These are phyloP conservation scores for Podila minutissima DNA, from an alignment of 192 early-diverging fungal genomes.

Conservation along the genomic window DNA sequence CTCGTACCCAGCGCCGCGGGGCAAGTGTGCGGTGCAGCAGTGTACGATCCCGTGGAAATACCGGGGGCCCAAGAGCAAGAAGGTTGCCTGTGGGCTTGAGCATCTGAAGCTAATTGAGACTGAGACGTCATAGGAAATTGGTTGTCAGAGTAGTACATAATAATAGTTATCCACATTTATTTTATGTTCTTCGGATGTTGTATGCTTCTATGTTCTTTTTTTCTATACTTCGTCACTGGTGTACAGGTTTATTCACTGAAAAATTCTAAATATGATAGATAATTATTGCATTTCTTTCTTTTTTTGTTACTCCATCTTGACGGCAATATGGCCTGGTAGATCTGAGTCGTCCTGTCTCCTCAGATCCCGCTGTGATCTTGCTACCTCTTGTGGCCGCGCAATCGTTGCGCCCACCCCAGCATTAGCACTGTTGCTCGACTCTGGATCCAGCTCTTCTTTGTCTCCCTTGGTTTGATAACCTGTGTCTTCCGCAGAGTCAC, in stretches of 20 bases:
- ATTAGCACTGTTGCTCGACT: background rate
- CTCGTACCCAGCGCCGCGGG: slow-evolving; percentile 57
- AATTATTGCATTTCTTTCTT: no score
- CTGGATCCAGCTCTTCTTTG: background rate
- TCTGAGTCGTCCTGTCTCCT: no score
- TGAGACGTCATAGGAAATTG: slow-evolving; percentile 1
- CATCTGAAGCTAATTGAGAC: slow-evolving; percentile 55
- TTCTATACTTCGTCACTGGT: no score
- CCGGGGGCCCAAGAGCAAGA: slow-evolving; percentile 52
- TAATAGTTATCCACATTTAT: background rate
- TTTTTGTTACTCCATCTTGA: slow-evolving; percentile 36
- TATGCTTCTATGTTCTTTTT: no score
- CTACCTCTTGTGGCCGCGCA: background rate
- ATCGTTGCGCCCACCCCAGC: background rate
- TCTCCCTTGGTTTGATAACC: background rate
- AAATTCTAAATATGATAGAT: no score
- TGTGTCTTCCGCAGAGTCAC: background rate
- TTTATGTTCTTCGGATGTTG: no score
- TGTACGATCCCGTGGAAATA: slow-evolving; percentile 67
- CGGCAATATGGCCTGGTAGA: slow-evolving; percentile 4
- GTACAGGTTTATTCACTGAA: no score
- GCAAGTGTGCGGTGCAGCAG: slow-evolving; percentile 57
- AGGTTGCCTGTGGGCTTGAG: slow-evolving; percentile 70
- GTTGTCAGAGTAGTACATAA: background rate
- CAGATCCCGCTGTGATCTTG: no score